Conservation (phyloP, 1,139 yeast genomes). For the Sugiyamaella castrensis region DNA sequence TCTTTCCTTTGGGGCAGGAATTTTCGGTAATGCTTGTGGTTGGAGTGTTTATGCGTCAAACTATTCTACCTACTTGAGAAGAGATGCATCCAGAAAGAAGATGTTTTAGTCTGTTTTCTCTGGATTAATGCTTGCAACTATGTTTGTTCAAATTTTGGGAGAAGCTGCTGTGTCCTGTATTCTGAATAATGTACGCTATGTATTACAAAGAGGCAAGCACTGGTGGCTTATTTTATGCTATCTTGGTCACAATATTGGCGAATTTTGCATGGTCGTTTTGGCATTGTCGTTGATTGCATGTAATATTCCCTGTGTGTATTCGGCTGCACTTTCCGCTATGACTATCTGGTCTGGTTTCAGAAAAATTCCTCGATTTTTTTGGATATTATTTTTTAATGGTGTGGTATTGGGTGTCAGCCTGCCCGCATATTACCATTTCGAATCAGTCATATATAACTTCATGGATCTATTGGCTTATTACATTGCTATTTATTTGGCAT, state of each 20-base stretch:
- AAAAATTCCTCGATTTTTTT: slow-evolving; percentile 71
- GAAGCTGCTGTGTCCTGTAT: slow-evolving; percentile 81
- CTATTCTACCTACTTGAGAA: slow-evolving; percentile 80
- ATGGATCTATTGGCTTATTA: slow-evolving; percentile 90
- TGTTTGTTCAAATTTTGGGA: slow-evolving; percentile 75
- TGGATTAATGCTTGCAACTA: slow-evolving; percentile 66
- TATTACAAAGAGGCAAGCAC: slow-evolving; percentile 53
- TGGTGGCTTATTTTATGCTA: slow-evolving; percentile 80
- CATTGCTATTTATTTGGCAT: slow-evolving; percentile 77
- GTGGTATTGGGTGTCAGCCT: slow-evolving; percentile 80
- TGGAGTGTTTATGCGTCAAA: slow-evolving; percentile 94
- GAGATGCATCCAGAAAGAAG: slow-evolving; percentile 53
- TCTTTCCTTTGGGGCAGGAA: slow-evolving; percentile 76
- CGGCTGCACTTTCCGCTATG: slow-evolving; percentile 81
- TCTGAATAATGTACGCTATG: slow-evolving; percentile 46
- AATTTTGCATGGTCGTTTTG: slow-evolving; percentile 79
- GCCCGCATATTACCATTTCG: slow-evolving; percentile 78
- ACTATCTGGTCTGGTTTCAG: slow-evolving; percentile 71
- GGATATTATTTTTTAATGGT: slow-evolving; percentile 76
- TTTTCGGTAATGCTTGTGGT: slow-evolving; percentile 89
- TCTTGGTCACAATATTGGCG: slow-evolving; percentile 86
- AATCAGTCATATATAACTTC: slow-evolving; percentile 70
- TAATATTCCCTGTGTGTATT: slow-evolving; percentile 90
- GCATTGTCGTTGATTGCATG: slow-evolving; percentile 87
- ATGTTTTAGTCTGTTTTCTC: slow-evolving; percentile 60